Evolutionary conservation across 2,329 filamentous ascomycete genomes (phyloP), one percentile per base, ranked within the genome.

Genomic region (Aspergillus uvarum): DNA sequence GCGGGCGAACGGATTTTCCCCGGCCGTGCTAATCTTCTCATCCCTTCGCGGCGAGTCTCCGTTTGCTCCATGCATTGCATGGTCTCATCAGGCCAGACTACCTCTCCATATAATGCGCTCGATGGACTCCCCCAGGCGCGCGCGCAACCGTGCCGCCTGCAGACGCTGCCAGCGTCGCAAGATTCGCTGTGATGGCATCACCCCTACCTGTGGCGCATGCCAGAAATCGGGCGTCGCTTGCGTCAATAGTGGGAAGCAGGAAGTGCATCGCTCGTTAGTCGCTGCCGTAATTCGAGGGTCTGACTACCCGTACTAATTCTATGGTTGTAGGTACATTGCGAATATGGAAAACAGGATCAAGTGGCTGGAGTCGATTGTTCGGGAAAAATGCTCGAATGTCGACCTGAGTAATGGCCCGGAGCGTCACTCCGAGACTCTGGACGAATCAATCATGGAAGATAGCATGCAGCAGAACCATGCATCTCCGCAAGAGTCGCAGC

Each of bases 281-380:
- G 51, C 21, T 54, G 11, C 4, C 24, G 26, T 29, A 29, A 10
- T 12, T 35, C 11, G 3, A 35, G 32, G 4, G 32, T 12, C 14
- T 16, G 4, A 35, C 12, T 16, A 10, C 14, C 32, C 11, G 12
- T 16, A 12, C 32, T 35, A 35, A 35, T 35, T 2, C 14, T 10
- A 35, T 35, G 14, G 35, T 3, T 11, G 26, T 48, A 76, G 72
- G 11, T 74, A 76, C 47, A 75, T 77, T 31, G 66, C 73, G 3
- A 77, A 70, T 31, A 66, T 82, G 26, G 77, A 77, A 53, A 73
- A 72, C 4, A 70, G 81, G 0, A 73, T 83, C 16, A 67, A 69
- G 32, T 83, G 81, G 80, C 68, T 83, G 0, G 81, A 84, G 54
- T 74, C 74, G 0, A 75, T 82, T 3, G 59, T 84, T 6, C 70